Base-by-base conservation (phyloP, 2,329 filamentous ascomycete species). In the Periconia sp. region DNA sequence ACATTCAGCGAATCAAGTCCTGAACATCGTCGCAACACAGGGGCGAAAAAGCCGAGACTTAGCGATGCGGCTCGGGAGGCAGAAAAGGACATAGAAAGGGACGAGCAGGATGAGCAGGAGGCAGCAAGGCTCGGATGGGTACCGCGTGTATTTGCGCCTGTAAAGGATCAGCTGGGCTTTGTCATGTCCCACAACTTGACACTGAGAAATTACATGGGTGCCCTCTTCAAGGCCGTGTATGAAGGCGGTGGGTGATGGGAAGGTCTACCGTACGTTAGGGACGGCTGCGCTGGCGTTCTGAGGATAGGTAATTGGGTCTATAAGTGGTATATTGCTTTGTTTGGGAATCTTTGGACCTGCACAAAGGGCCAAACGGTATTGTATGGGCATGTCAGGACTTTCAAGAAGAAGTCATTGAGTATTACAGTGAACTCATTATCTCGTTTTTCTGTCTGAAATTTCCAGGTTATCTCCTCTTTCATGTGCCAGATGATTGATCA, bases 121-220 rank as follows among this genome's bases (percentile, higher is more conserved):
- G 80, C 77, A 11, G 79, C 79, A 56, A 77, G 75, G 40, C 78
- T 78, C 18, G 82, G 85, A 1, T 89, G 85, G 85, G 88, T 89
- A 55, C 84, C 88, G 68, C 77, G 76, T 53, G 76, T 90, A 27
- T 91, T 91, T 74, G 81, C 85, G 44, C 84, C 86, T 0, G 80
- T 88, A 49, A 78, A 85, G 67, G 79, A 83, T 11, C 82, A 85
- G 35, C 73, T 91, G 18, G 89, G 84, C 65, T 87, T 88, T 70
- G 82, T 90, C 42, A 81, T 90, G 76, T 83, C 86, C 31, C 85
- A 90, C 69, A 91, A 91, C 60, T 59, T 72, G 31, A 73, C 69
- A 30, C 56, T 77, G 45, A 71, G 65, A 50, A 71, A 73, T 47
- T 75, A 76, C 33, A 67, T 76, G 62, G 66, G 63, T 2, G 61